Conservation (phyloP, 495 filamentous ascomycete species). For the Aspergillus asperescens region DNA sequence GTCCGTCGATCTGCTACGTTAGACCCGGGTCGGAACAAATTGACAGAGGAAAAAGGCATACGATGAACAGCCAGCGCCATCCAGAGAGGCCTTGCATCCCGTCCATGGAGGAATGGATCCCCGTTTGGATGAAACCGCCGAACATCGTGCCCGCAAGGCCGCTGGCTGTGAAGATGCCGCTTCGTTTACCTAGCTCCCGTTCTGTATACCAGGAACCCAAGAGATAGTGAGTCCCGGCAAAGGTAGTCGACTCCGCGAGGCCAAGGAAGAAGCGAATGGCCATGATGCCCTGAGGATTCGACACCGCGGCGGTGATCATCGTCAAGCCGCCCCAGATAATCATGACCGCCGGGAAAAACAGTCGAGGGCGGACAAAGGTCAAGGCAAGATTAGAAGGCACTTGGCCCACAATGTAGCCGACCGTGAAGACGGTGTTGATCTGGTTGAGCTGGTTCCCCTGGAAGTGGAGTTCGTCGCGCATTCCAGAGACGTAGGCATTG, state of each 20-base stretch:
- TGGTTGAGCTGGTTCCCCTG: conserved; percentile 52
- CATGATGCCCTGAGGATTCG: conserved; percentile 51
- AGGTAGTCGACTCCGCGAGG: conserved; percentile 55
- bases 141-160: conserved; percentile 41
- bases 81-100: conserved; percentile 48
- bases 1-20: conserved; percentile 30
- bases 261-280: conserved; percentile 66
- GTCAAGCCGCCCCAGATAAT: conserved; percentile 56
- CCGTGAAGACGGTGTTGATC: conserved; percentile 48
- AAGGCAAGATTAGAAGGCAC: conserved; percentile 57
- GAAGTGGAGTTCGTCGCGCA: conserved; percentile 59
- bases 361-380: conserved; percentile 52
- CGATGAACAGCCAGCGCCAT: conserved; percentile 65
- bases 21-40: neutral
- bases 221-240: conserved; percentile 61
- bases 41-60: neutral
- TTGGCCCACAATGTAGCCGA: conserved; percentile 52
- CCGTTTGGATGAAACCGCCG: conserved; percentile 54
- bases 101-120: conserved; percentile 51
- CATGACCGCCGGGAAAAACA: conserved; percentile 59
- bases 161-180: conserved; percentile 36
- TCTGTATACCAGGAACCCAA: conserved; percentile 64
- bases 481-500: conserved; percentile 62
- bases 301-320: conserved; percentile 52
- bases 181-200: conserved; percentile 59